phyloP scores from a whole-genome alignment of 2,329 filamentous ascomycete species.

The Trichoderma simmonsii region DNA sequence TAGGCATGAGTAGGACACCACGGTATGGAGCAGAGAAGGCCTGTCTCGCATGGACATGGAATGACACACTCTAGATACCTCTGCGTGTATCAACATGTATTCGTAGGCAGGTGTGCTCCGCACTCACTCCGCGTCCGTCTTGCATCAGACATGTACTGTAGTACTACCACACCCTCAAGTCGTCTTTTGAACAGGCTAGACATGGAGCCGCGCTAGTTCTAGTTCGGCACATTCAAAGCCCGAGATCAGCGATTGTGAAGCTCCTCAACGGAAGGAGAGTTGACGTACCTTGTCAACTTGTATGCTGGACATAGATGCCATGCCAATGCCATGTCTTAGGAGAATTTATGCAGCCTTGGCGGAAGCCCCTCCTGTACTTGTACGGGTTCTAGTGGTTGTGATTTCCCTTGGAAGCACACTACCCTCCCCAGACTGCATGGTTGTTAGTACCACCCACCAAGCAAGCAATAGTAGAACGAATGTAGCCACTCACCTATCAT shows the following conservation, averaged over 20 bases:
- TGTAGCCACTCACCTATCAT: background rate
- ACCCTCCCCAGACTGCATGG: background rate
- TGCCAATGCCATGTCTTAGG: constrained; percentile 1
- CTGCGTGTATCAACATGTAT: background rate
- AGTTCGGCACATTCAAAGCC: background rate
- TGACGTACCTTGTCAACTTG: background rate
- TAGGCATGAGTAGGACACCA: background rate
- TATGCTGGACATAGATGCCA: background rate
- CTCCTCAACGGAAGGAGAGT: background rate
- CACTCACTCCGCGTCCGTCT: background rate
- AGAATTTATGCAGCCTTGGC: constrained; percentile 8
- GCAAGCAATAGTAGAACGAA: background rate
- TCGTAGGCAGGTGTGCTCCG: background rate
- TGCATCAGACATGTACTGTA: background rate
- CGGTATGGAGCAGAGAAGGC: background rate
- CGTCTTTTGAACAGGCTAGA: background rate
- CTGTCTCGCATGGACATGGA: background rate
- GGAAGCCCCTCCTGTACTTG: background rate
- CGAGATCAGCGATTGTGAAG: background rate
- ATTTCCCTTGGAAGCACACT: background rate
- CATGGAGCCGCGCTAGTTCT: background rate
- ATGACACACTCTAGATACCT: background rate
- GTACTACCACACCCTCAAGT: background rate
- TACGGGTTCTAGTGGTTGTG: background rate
- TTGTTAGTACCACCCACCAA: background rate